Evolutionary conservation across 1,139 yeast genomes (phyloP), one percentile per base, ranked within the genome.

Genomic region (Williopsis jadinii): DNA sequence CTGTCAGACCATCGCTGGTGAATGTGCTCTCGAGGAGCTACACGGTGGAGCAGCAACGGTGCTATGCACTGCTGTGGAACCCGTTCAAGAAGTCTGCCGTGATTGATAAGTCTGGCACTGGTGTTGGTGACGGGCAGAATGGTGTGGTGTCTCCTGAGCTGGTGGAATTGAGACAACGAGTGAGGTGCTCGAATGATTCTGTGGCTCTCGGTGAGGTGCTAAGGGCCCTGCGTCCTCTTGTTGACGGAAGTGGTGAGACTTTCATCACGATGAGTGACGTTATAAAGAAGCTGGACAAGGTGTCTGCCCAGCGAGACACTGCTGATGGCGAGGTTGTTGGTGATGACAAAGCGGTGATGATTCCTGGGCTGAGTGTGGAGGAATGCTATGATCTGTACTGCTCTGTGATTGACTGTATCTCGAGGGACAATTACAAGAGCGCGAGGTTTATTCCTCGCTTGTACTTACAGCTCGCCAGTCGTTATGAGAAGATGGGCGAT

Each of bases 361-460:
- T 46, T 10, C 51, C 55, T 9, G 41, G 49, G 9, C 28, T 50
- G 30, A 27, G 37, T 11, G 13, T 26, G 2, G 32, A 41, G 2
- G 49, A 51, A 15, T 38, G 43, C 3, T 36, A 37, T 28, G 32
- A 28, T 5, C 28, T 52, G 8, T 51, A 37, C 33, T 11, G 12
- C 3, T 36, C 38, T 13, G 51, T 49, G 24, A 34, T 45, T 13
- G 36, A 30, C 2, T 14, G 39, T 13, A 37, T 50, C 12, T 36
- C 45, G 3, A 36, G 29, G 8, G 43, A 41, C 5, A 53, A 50
- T 38, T 53, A 44, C 38, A 36, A 45, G 19, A 38, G 50, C 12
- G 56, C 56, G 1, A 40, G 53, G 11, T 53, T 53, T 29, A 39
- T 53, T 3, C 56, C 56, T 2, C 29, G 54, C 5, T 15, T 53